Evolutionary conservation across 1,284 basidiomycete species (phyloP).

Genomic region (Rhodotorula sp.): DNA sequence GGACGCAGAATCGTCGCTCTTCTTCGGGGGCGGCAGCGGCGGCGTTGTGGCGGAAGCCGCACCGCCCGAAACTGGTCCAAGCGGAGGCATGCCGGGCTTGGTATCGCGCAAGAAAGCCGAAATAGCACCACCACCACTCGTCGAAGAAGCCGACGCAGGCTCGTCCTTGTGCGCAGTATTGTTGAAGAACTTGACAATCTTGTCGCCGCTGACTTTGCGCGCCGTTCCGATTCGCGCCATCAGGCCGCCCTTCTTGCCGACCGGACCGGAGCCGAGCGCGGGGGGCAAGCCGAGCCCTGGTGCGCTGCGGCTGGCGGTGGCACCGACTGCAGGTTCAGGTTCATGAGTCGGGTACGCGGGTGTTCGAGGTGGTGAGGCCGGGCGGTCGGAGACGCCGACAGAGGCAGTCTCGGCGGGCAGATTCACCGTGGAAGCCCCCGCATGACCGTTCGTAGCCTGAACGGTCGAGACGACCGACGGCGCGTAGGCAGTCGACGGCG

Average conservation of each 20-base stretch:
- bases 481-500: constrained; percentile 18
- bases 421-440: background rate
- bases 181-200: background rate
- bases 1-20: background rate
- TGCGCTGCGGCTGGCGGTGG: background rate
- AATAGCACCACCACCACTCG: no score
- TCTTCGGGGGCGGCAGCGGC: background rate
- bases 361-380: background rate
- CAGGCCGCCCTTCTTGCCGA: constrained; percentile 11
- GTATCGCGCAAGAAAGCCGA: background rate
- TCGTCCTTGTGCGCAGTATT: background rate
- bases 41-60: background rate
- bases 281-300: background rate
- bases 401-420: background rate
- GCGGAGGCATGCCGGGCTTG: constrained; percentile 8
- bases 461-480: constrained; percentile 35
- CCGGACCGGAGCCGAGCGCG: background rate
- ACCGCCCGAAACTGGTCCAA: background rate
- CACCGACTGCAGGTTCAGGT: background rate
- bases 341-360: background rate
- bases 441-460: constrained; percentile 28
- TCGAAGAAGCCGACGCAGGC: background rate
- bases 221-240: constrained; percentile 15
- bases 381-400: background rate
- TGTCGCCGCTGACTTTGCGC: background rate